Percentiles rank a stretch among this genome's conserved stretches.
Conservation (phyloP, 495 filamentous ascomycete species). For the Cudoniella acicularis region DNA sequence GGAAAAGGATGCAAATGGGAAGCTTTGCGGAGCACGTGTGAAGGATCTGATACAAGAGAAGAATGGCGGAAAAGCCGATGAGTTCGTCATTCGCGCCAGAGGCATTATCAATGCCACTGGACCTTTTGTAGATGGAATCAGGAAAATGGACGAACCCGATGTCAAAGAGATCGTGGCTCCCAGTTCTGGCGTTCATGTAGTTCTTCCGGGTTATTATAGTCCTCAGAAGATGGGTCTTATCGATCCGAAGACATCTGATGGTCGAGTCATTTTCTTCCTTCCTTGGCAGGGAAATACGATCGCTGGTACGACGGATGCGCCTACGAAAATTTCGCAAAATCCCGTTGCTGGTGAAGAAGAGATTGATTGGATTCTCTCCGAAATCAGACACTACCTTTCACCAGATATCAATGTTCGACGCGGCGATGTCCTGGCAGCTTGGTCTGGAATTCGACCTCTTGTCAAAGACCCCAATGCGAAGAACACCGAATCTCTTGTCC, state of each 20-base stretch:
- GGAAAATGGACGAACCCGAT: constrained; percentile 76
- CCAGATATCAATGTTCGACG: constrained; percentile 92
- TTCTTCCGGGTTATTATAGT: constrained; percentile 93
- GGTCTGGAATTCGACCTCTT: constrained; percentile 90
- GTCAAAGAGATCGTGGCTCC: constrained; percentile 89
- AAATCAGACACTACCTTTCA: constrained; percentile 83
- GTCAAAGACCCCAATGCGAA: constrained; percentile 92
- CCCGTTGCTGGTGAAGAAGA: constrained; percentile 84
- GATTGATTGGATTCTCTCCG: constrained; percentile 93
- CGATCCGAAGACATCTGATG: constrained; percentile 91
- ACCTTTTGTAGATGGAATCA: constrained; percentile 89
- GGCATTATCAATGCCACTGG: constrained; percentile 97
- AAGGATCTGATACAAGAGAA: constrained; percentile 68
- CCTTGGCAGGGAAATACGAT: constrained; percentile 99
- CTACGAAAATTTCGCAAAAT: constrained; percentile 74
- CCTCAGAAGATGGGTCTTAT: constrained; percentile 96
- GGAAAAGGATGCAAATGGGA: constrained; percentile 74
- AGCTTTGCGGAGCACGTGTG: constrained; percentile 72
- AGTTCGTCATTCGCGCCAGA: constrained; percentile 78
- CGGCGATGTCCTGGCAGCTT: constrained; percentile 92
- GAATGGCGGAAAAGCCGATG: constrained; percentile 42
- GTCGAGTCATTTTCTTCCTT: constrained; percentile 97
- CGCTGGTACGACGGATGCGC: constrained; percentile 91
- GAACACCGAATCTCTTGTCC: constrained; percentile 92
- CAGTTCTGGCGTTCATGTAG: constrained; percentile 89